A percentile compares a stretch with the other conserved stretches of the same genome.
Conservation (phyloP, 148 eudicot genomes). For the Euryodendron excelsum region DNA sequence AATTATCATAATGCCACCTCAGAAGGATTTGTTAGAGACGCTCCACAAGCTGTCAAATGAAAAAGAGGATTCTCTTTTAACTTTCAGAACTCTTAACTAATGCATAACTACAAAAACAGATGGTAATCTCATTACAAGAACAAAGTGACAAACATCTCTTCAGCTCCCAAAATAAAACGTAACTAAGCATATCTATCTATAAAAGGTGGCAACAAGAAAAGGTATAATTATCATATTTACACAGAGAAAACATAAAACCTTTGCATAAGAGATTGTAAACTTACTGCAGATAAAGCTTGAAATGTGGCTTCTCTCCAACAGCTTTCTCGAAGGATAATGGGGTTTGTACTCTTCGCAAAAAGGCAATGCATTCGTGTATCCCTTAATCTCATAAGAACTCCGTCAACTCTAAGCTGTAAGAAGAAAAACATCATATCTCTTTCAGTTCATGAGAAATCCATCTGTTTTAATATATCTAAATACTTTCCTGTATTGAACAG, state of each 20-base stretch:
- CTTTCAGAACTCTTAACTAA: background rate
- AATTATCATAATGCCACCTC: background rate
- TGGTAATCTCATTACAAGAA: no score
- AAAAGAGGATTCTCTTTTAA: background rate
- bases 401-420: constrained; percentile 90
- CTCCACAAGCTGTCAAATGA: background rate
- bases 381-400: constrained; percentile 90
- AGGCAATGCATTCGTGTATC: constrained; percentile 80
- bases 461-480: background rate
- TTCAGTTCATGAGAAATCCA: background rate
- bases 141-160: constrained; percentile 4
- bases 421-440: background rate
- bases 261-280: constrained; percentile 14
- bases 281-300: constrained; percentile 67
- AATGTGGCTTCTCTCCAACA: constrained; percentile 93
- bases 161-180: background rate
- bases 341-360: constrained; percentile 46
- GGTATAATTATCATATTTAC: background rate
- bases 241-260: background rate
- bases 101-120: background rate
- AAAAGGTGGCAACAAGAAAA: background rate
- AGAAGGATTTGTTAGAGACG: background rate
- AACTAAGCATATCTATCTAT: background rate
- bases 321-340: constrained; percentile 69
- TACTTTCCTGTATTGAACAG: background rate